Evolutionary conservation across 2,329 filamentous ascomycete genomes (phyloP).

Genomic region (Nothophoma quercina): DNA sequence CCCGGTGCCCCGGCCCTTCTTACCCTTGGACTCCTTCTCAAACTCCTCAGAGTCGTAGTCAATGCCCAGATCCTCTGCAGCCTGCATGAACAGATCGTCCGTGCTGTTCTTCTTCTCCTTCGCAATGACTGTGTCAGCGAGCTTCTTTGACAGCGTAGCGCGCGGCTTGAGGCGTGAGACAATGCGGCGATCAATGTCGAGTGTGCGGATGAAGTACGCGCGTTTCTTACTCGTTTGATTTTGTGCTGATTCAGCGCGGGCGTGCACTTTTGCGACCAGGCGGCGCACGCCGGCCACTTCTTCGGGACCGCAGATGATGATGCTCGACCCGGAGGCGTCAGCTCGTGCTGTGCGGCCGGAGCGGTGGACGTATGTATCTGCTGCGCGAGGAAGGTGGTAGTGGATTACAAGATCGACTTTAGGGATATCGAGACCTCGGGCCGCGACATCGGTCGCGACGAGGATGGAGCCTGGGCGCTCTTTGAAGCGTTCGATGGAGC

Average conservation of each 20-base stretch:
- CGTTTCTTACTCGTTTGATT: constrained; percentile 59
- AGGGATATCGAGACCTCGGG: constrained; percentile 91
- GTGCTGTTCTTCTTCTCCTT: constrained; percentile 88
- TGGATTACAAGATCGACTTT: constrained; percentile 89
- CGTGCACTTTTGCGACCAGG: constrained; percentile 87
- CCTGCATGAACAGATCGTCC: constrained; percentile 82
- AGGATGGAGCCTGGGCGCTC: constrained; percentile 72
- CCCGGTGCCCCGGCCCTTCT: constrained; percentile 70
- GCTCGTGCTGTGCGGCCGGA: constrained; percentile 94
- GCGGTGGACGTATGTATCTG: constrained; percentile 93
- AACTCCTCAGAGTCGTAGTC: constrained; percentile 93
- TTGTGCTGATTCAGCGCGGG: constrained; percentile 51
- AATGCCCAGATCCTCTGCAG: constrained; percentile 90
- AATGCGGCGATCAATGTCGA: constrained; percentile 84
- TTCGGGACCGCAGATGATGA: constrained; percentile 89
- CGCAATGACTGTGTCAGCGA: constrained; percentile 81
- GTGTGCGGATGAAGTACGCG: constrained; percentile 75
- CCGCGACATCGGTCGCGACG: constrained; percentile 91
- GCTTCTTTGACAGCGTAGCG: constrained; percentile 81
- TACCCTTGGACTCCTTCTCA: constrained; percentile 64
- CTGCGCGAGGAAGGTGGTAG: constrained; percentile 91
- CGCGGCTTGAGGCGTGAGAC: constrained; percentile 79
- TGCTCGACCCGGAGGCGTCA: constrained; percentile 76
- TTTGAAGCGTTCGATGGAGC: constrained; percentile 89
- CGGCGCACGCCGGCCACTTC: constrained; percentile 86